Evolutionary conservation across 805 yeast species (phyloP), one percentile per base, ranked within the genome.

Genomic region (Lipomyces sp.): DNA sequence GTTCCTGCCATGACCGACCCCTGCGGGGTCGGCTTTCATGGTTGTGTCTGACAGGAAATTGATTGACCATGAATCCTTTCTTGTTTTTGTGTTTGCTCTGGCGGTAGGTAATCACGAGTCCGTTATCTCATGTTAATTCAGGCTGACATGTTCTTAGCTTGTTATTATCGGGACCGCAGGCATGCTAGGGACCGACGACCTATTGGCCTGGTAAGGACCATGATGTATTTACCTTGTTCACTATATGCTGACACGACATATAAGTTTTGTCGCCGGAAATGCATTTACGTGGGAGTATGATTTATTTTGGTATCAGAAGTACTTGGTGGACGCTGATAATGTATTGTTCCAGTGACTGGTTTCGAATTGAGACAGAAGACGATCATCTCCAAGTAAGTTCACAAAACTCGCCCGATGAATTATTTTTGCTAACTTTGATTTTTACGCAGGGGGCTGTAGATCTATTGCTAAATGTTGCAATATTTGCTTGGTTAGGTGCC

Each of bases 401-500:
- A n/a, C n/a, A n/a, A n/a, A n/a, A n/a, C n/a, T n/a, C n/a, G n/a
- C n/a, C n/a, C n/a, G n/a, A n/a, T n/a, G n/a, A n/a, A n/a, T n/a
- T n/a, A n/a, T n/a, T n/a, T n/a, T n/a, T n/a, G n/a, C n/a, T 14
- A n/a, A 10, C 4, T 7, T 22, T 13, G 4, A 11, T 13, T 18
- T n/a, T n/a, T 10, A 18, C 10, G 3, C 79, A 86, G 28, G 80
- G 83, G 0, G 82, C 80, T 16, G 76, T 83, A 49, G 89, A 84
- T 62, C 70, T 82, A 58, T 62, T 83, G 49, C 69, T 83, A 26
- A 84, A 84, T 65, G 73, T 83, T 67, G 77, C 84, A 5, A 81
- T 78, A 59, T 83, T 83, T 60, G 78, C 82, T 26, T 83, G 82
- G 68, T 77, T 83, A 55, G 90, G 89, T 1, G 78, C 86, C 7